phyloP scores from a whole-genome alignment of 2,329 filamentous ascomycete species.

The Diaporthe eres region DNA sequence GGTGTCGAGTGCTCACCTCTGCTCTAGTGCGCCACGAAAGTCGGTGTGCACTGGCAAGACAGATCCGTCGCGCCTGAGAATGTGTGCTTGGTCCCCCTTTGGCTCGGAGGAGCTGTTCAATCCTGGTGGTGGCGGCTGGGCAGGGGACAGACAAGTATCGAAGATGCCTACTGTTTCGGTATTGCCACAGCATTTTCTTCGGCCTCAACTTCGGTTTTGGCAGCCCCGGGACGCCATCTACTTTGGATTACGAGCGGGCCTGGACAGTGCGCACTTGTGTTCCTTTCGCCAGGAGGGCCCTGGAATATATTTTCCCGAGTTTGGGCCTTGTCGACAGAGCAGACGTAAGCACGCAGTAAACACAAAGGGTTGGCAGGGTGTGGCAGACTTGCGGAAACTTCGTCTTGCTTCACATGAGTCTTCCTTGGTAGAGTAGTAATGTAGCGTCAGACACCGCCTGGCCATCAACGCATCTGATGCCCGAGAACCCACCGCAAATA shows the following conservation, averaged over 20 bases:
- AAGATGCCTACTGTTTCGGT: neutral
- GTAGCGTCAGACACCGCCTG: neutral
- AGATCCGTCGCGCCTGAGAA: neutral
- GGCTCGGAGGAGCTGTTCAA: neutral
- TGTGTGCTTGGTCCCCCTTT: neutral
- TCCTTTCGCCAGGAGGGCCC: neutral
- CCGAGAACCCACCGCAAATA: neutral
- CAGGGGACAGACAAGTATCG: neutral
- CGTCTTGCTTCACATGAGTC: neutral
- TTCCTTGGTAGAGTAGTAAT: neutral
- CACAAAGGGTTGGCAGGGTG: too few relatives aligned
- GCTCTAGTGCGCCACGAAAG: neutral
- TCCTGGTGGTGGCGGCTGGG: neutral
- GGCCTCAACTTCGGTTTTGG: neutral
- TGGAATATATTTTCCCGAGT: neutral
- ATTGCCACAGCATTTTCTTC: neutral
- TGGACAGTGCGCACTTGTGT: neutral
- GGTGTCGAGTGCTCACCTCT: slow-evolving; percentile 4
- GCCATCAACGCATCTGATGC: neutral
- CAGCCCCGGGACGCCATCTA: neutral
- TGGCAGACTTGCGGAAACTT: neutral
- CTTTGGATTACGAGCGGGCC: too few relatives aligned
- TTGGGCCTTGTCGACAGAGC: neutral
- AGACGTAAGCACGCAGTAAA: neutral
- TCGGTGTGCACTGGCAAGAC: neutral